Evolutionary conservation across 2,329 filamentous ascomycete genomes (phyloP).

Genomic region (Pseudopyricularia cyperi): DNA sequence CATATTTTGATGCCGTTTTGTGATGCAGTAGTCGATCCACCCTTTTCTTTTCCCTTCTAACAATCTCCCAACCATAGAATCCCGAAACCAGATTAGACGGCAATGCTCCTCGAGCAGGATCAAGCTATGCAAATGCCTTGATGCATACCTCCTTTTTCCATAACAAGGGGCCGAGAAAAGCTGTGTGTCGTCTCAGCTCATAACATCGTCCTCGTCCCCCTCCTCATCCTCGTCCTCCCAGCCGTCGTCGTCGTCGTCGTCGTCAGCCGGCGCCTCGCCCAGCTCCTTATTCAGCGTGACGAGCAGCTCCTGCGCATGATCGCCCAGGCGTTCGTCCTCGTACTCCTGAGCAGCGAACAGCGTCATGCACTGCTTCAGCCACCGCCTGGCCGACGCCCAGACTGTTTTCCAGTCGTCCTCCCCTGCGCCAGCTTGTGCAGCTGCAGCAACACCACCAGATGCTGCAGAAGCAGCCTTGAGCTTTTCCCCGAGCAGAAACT

Average conservation of each 20-base stretch:
- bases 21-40: no score
- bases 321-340: slow-evolving; percentile 66
- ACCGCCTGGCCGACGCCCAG: slow-evolving; percentile 65
- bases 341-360: slow-evolving; percentile 73
- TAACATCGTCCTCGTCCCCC: slow-evolving; percentile 36
- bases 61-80: no score
- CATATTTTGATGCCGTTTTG: background rate
- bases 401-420: slow-evolving; percentile 41
- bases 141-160: background rate
- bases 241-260: slow-evolving; percentile 38
- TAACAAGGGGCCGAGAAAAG: background rate
- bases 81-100: no score
- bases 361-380: slow-evolving; percentile 69
- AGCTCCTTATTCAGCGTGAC: slow-evolving; percentile 49
- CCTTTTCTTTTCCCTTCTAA: no score
- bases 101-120: background rate
- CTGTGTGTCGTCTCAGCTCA: slow-evolving; percentile 5
- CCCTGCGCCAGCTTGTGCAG: slow-evolving; percentile 16
- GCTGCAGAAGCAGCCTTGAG: slow-evolving; percentile 29
- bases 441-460: slow-evolving; percentile 11
- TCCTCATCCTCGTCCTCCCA: slow-evolving; percentile 33
- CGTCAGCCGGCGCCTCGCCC: slow-evolving; percentile 43
- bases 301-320: slow-evolving; percentile 63
- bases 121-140: background rate
- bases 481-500: slow-evolving; percentile 67